Base-by-base conservation (phyloP, 2,329 filamentous ascomycete species). In the Tricladium varicosporioides region DNA sequence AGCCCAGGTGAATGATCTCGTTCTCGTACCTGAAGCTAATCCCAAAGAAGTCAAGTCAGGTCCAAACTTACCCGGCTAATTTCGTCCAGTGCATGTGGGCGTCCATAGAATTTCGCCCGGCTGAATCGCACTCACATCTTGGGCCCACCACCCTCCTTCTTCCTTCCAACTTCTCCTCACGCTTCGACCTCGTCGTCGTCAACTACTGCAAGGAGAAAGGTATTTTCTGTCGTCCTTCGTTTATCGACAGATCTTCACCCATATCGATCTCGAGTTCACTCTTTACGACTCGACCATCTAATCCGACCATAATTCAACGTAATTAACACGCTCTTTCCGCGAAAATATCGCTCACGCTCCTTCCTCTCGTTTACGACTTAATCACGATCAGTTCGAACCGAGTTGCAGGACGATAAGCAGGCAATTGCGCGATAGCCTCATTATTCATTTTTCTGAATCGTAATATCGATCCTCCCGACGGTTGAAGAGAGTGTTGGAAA, bases 181-280 rank as follows among this genome's bases (percentile, higher is more conserved):
- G 27, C 47, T 40, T 15, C 47, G 31, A 31, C 48, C 48, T 51
- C 48, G 48, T 22, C 48, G 48, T 51, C 48, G 48, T 33, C 16
- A n/a, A 19, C 15, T 15, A n/a, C 9, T 40, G 14, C 32, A 19
- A 49, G 27, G 47, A 32, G 27, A 49, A 49, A 32, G 13, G 27
- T 27, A 49, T 32, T n/a, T 19, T 51, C 48, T 51, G 48, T 51
- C 48, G 48, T 32, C 48, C 48, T 40, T 51, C 48, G 32, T 51
- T 51, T 51, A 51, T 51, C 48, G 48, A 51, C 48, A 51, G 48
- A 51, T 51, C 22, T 40, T 40, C 36, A n/a, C 36, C 36, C n/a
- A 10, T 10, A 40, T 10, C 36, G 36, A 13, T 40, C 36, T 40
- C 36, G 36, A 40, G 36, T 40, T 40, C 36, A 40, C 36, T 40